Conservation (phyloP, 441 rosid species). For the Populus tomentosa region DNA sequence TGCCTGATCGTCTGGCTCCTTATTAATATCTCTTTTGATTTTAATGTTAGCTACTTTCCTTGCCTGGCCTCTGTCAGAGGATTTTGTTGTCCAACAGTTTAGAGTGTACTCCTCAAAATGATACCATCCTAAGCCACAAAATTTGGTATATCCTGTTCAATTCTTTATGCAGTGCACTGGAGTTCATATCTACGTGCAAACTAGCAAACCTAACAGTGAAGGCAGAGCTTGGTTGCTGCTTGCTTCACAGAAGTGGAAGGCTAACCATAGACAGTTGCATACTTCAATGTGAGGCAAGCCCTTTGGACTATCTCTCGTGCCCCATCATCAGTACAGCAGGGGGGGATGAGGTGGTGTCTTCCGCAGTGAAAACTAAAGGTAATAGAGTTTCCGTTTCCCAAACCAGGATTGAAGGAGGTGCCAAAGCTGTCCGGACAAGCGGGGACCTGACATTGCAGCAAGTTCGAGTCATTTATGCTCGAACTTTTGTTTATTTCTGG, state of each 20-base stretch:
- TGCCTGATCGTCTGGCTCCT: background rate
- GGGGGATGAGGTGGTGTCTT: conserved; percentile 23
- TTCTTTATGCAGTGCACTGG: conserved; percentile 72
- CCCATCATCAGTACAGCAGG: conserved; percentile 81
- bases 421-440: conserved; percentile 73
- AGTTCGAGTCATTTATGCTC: conserved; percentile 81
- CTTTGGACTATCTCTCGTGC: conserved; percentile 84
- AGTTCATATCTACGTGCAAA: conserved; percentile 77
- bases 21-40: background rate
- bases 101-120: conserved; percentile 11
- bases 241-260: conserved; percentile 90
- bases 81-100: background rate
- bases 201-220: conserved; percentile 74
- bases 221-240: conserved; percentile 94
- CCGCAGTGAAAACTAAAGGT: conserved; percentile 36
- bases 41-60: background rate
- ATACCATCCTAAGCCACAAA: conserved; percentile 2
- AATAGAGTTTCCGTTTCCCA: conserved; percentile 61
- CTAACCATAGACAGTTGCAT: conserved; percentile 79
- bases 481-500: conserved; percentile 76
- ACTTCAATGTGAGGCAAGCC: conserved; percentile 79
- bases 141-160: conserved; percentile 23
- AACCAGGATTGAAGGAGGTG: conserved; percentile 92
- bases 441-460: conserved; percentile 81
- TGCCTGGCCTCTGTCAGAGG: background rate